These are phyloP conservation scores for Carex myosuroides DNA, from an alignment of 176 grass and related monocot species.

Conservation along the genomic window DNA sequence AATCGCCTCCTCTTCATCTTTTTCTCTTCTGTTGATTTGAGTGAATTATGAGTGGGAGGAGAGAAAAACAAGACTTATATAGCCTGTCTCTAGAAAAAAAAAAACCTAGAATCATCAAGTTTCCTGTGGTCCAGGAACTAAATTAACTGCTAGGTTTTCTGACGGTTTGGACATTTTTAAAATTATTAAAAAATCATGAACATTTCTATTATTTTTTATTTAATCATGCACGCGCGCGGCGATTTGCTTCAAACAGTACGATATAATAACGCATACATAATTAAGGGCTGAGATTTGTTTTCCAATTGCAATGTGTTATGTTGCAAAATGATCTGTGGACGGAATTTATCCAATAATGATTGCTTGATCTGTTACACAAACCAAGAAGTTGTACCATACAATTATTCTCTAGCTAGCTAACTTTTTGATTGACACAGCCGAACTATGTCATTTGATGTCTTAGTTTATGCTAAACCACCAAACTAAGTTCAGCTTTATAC, in stretches of 20 bases:
- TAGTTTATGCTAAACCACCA: background rate
- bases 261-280: background rate
- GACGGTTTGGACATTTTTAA: no score
- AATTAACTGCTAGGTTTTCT: no score
- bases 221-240: background rate
- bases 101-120: no score
- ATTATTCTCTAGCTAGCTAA: constrained; percentile 1
- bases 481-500: background rate
- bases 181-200: no score
- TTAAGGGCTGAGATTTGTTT: background rate
- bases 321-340: background rate
- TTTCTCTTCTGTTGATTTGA: no score
- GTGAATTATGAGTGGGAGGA: no score
- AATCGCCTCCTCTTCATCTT: no score
- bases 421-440: background rate
- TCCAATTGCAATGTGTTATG: background rate
- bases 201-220: no score
- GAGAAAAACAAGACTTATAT: no score
- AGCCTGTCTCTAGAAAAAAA: no score
- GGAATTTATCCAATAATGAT: background rate
- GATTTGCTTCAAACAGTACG: background rate
- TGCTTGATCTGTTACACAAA: background rate
- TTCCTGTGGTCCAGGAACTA: no score
- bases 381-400: background rate
- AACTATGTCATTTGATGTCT: background rate